These are phyloP conservation scores for Colletotrichum cereale DNA, from an alignment of 2,329 filamentous ascomycete genomes.

Conservation along the genomic window DNA sequence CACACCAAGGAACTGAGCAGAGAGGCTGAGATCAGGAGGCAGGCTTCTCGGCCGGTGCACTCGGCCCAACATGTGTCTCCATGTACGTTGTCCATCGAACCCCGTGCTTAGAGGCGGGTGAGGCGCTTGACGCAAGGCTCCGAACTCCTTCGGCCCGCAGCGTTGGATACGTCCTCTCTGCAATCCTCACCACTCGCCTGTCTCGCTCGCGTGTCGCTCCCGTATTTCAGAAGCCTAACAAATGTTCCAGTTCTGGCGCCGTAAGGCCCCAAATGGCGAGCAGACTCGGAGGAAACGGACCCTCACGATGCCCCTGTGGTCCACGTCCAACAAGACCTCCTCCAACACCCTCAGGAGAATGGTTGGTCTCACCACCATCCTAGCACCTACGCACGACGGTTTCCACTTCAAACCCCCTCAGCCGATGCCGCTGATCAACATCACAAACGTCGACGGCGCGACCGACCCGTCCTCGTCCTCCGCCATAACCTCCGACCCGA, in stretches of 20 bases:
- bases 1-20: background rate
- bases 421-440: constrained; percentile 36
- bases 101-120: background rate
- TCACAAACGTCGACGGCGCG: constrained; percentile 39
- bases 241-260: constrained; percentile 34
- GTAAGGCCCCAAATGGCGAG: constrained; percentile 22
- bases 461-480: constrained; percentile 35
- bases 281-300: constrained; percentile 46
- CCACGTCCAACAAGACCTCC: constrained; percentile 50
- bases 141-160: background rate
- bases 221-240: constrained; percentile 8
- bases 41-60: constrained; percentile 19
- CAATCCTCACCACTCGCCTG: background rate
- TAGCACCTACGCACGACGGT: constrained; percentile 46
- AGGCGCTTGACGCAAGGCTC: constrained; percentile 11
- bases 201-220: background rate
- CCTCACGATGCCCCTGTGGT: constrained; percentile 56
- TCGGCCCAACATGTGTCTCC: constrained; percentile 35
- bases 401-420: constrained; percentile 45
- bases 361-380: constrained; percentile 50
- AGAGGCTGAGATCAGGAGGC: background rate
- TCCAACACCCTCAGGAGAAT: constrained; percentile 48
- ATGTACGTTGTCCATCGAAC: constrained; percentile 29
- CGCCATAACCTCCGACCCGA: constrained; percentile 29
- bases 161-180: background rate